These are phyloP conservation scores for Tetracladium marchalianum DNA, from an alignment of 495 filamentous ascomycete species.

Conservation along the genomic window DNA sequence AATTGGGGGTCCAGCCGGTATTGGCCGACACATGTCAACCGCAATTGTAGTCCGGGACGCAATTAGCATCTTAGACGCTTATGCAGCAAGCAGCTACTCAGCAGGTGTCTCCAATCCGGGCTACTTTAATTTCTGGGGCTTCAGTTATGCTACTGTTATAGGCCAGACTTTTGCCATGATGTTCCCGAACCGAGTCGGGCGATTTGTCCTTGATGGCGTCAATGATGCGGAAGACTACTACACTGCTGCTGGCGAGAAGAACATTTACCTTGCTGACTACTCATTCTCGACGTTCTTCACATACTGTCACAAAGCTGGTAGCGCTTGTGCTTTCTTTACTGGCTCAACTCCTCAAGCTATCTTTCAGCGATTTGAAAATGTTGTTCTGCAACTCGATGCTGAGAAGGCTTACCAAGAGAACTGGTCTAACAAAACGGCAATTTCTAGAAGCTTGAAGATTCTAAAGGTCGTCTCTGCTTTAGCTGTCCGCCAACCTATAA, in stretches of 20 bases:
- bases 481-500: neutral
- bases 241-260: neutral
- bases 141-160: constrained; percentile 59
- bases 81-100: constrained; percentile 10
- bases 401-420: neutral
- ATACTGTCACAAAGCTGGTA: constrained; percentile 42
- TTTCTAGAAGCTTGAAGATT: neutral
- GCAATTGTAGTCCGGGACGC: constrained; percentile 32
- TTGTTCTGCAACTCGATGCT: constrained; percentile 3
- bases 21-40: constrained; percentile 14
- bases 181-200: constrained; percentile 34
- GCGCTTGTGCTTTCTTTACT: constrained; percentile 25
- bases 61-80: constrained; percentile 35
- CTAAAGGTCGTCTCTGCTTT: neutral
- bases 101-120: neutral
- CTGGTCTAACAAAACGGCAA: constrained; percentile 8
- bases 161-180: constrained; percentile 43
- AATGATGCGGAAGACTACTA: constrained; percentile 31
- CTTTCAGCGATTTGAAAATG: constrained; percentile 3
- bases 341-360: constrained; percentile 4
- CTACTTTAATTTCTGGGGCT: constrained; percentile 49
- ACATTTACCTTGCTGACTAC: neutral
- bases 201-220: constrained; percentile 38
- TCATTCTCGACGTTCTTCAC: constrained; percentile 32
- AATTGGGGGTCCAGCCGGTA: constrained; percentile 5